Base-by-base conservation (phyloP, 2,329 filamentous ascomycete genomes). In the Knufia fluminis region DNA sequence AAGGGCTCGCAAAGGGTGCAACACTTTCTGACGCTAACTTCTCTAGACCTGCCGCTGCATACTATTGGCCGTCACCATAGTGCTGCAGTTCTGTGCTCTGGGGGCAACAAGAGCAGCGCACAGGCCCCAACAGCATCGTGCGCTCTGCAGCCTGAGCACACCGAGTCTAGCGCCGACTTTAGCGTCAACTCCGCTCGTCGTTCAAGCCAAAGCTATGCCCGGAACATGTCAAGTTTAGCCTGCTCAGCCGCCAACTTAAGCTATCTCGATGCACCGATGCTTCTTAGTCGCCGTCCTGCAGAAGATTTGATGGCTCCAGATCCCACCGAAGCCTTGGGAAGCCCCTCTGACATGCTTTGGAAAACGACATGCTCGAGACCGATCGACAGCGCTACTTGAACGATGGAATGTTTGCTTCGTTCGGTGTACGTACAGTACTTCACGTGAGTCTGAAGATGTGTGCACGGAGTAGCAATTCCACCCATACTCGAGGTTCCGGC, bases 191-290 rank as follows among this genome's bases (percentile, higher is more conserved):
- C 9, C n/a, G 33, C 33, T 36, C 9, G n/a, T 28, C 26, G n/a
- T n/a, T 14, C n/a, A 14, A 4, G 33, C n/a, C 33, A 16, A 7
- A 8, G 6, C 33, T 36, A 36, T 14, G 33, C 33, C 33, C 16
- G 33, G 16, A 17, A 16, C 10, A n/a, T 36, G 7, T 6, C 33
- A 36, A 42, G 19, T 42, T 42, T 28, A 42, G 40, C 40, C 24
- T 42, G 40, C 40, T 42, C n/a, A 42, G 40, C 40, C 40, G 40
- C 40, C 40, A 36, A 14, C 33, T 14, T n/a, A 36, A 36, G 33
- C 33, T 36, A 36, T 42, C 40, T 42, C 40, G 40, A 42, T 26
- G 40, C 40, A 42, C 40, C 40, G 19, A 42, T 42, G 40, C 40
- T 22, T 23, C 22, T 26, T 42, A 42, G 40, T 17, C 40, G 8